Base-by-base conservation (phyloP, 768 basidiomycete genomes). In the Lanmaoa rubissima region DNA sequence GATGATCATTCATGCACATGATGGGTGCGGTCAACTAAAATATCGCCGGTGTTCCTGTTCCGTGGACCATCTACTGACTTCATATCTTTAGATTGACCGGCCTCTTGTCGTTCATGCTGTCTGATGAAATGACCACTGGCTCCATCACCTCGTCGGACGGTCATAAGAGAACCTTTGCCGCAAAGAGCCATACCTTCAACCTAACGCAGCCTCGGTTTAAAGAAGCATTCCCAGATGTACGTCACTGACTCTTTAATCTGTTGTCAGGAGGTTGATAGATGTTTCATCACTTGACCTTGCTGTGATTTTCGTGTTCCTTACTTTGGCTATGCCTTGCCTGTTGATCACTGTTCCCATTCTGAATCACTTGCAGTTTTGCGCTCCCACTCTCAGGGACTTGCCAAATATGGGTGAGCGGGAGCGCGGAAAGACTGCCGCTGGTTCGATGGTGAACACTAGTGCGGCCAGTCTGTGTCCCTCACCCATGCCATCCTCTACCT, bases 121-220 rank as follows among this genome's bases (percentile, higher is more conserved):
- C 90, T 1, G 92, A 97, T 63, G 94, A 97, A 73, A 94, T 98
- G 82, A 98, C 97, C 0, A 97, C 96, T 0, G 96, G 96, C 11
- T 92, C 91, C 1, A 85, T 95, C 32, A 90, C 83, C 8, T 87
- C 91, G 1, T 82, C 86, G 14, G 88, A 90, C 41, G 76, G 79
- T 6, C 89, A 98, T 65, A 96, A 94, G 74, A 83, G 82, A 38
- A 69, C 75, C 0, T 87, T 93, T 58, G 94, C 96, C 1, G 74
- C 77, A 6, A 80, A 85, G 50, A 93, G 90, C 67, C 96, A 99
- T 71, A 73, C 79, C 0, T 97, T 90, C 87, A 99, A 99, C 69
- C 64, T 95, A 41, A 65, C 73, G 34, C 88, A 92, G 67, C 77
- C 83, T 55, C 82, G 88, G 63, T 98, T 97, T 72, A 84, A 76